phyloP scores from a whole-genome alignment of 345 rosid species.

The Syzygium aqueum region DNA sequence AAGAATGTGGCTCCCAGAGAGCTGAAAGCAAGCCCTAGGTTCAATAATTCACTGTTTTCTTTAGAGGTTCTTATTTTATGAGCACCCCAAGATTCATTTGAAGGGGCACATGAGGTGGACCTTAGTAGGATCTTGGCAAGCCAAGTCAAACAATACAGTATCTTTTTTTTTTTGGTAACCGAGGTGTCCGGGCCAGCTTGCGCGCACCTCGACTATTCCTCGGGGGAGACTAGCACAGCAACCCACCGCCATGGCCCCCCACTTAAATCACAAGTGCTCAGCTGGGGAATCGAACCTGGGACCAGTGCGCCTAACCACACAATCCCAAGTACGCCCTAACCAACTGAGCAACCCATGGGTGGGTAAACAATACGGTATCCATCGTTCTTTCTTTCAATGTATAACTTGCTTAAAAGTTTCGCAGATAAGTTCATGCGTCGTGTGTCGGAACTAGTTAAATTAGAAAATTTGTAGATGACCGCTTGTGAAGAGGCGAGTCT shows the following conservation, averaged over 20 bases:
- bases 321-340: no score
- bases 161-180: no score
- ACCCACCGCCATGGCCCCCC: no score
- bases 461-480: not conserved
- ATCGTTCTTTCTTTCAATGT: not conserved
- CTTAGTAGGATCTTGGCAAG: not conserved
- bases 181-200: no score
- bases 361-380: not conserved
- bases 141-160: not conserved
- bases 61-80: slow-evolving; percentile 2
- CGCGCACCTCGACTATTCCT: no score
- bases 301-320: no score
- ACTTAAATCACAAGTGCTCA: no score
- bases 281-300: no score
- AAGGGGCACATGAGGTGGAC: slow-evolving; percentile 25
- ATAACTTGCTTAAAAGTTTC: not conserved
- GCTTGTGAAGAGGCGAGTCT: not conserved
- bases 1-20: slow-evolving; percentile 22
- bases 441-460: not conserved
- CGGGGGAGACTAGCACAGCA: no score
- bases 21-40: slow-evolving; percentile 14
- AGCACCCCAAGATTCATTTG: slow-evolving; percentile 47
- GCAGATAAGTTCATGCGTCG: not conserved
- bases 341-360: no score
- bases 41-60: slow-evolving; percentile 20